Percentiles rank a stretch among this genome's conserved stretches.
Evolutionary conservation across 768 basidiomycete species (phyloP).

Genomic region (Suillus spraguei): DNA sequence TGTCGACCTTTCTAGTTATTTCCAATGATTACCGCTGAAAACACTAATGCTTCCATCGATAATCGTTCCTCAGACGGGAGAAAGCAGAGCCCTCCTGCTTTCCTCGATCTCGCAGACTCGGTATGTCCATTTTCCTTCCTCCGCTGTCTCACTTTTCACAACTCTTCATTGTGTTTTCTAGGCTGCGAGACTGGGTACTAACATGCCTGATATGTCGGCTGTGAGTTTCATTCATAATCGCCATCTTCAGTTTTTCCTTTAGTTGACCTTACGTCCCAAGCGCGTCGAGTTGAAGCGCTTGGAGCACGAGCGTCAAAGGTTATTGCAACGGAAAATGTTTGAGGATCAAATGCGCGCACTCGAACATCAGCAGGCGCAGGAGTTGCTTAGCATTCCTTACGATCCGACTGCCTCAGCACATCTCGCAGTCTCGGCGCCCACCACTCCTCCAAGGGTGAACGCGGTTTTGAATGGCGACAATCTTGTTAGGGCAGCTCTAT

Average conservation of each 20-base stretch:
- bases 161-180: constrained; percentile 31
- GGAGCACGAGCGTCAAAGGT: constrained; percentile 85
- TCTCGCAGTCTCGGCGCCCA: constrained; percentile 86
- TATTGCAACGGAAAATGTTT: constrained; percentile 84
- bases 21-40: constrained; percentile 75
- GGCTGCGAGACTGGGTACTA: constrained; percentile 84
- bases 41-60: constrained; percentile 74
- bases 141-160: constrained; percentile 5
- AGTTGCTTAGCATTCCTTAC: constrained; percentile 75
- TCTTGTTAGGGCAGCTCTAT: constrained; percentile 42
- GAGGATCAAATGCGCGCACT: constrained; percentile 96
- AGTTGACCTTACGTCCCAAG: constrained; percentile 38
- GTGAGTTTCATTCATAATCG: constrained; percentile 47
- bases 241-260: constrained; percentile 13
- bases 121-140: constrained; percentile 48
- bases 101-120: constrained; percentile 92
- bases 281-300: constrained; percentile 89
- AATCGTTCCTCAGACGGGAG: constrained; percentile 68
- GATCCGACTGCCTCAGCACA: constrained; percentile 61
- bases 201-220: constrained; percentile 85
- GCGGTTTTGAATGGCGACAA: constrained; percentile 65
- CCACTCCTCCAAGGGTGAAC: constrained; percentile 82
- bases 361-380: constrained; percentile 88
- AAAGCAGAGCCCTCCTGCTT: constrained; percentile 89
- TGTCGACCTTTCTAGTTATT: constrained; percentile 41